Conservation (phyloP, 345 rosid species). For the Bruguiera parviflora region DNA sequence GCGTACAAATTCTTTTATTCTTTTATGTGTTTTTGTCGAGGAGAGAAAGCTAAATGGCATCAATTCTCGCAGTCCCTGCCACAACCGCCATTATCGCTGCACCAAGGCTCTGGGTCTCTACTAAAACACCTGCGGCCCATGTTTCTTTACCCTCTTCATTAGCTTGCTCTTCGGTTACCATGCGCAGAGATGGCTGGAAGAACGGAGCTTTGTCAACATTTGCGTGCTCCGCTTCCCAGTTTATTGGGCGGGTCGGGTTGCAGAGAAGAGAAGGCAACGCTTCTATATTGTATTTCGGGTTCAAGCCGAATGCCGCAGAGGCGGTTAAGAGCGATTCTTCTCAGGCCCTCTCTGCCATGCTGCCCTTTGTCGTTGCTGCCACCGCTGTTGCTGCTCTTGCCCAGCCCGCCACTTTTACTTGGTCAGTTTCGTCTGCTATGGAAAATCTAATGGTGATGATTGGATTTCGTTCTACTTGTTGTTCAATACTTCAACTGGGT, state of each 20-base stretch:
- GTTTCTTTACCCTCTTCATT: constrained; percentile 18
- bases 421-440: constrained; percentile 34
- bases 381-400: constrained; percentile 85
- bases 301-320: constrained; percentile 32
- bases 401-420: constrained; percentile 80
- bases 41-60: constrained; percentile 33
- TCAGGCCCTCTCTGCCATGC: constrained; percentile 77
- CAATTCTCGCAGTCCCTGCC: constrained; percentile 23
- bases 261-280: constrained; percentile 74
- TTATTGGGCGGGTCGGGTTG: constrained; percentile 68
- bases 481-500: background rate
- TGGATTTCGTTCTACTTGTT: background rate
- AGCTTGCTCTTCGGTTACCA: constrained; percentile 8
- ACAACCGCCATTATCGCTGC: constrained; percentile 8
- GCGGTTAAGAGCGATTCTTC: constrained; percentile 47
- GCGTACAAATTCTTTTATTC: background rate
- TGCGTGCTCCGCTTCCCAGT: constrained; percentile 69
- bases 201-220: constrained; percentile 31
- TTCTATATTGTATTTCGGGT: constrained; percentile 60
- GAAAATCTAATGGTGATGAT: background rate
- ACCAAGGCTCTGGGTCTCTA: constrained; percentile 12
- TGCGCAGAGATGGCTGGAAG: constrained; percentile 4
- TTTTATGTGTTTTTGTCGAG: background rate
- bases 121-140: background rate
- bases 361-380: constrained; percentile 80